Base-by-base conservation (phyloP, 345 rosid species). In the Arabis alpina region DNA sequence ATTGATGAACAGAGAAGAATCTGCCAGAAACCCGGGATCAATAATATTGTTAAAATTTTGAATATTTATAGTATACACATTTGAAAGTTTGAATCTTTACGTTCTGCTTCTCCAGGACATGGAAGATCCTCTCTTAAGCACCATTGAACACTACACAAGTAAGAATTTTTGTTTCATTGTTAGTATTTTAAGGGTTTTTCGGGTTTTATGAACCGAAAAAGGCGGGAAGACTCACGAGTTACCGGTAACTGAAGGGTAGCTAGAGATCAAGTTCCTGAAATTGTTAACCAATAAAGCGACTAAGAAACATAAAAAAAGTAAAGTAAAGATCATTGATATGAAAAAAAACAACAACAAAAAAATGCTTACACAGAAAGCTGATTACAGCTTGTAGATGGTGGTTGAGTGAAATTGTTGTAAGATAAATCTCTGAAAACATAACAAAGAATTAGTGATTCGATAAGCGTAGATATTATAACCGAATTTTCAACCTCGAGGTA, bases 111-210 rank as follows among this genome's bases (percentile, higher is more conserved):
- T 47, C 5, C 42, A 0, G 80, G 51, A 77, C 99, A 89, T 10
- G 91, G 84, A 66, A 94, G 96, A 75, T 64, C 90, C 78, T 84
- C 66, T 62, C 16, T 80, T 76, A 86, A 74, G 86, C 97, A 94
- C 97, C 93, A 90, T 71, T 63, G 25, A 44, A 14, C 61, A 42
- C 89, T 87, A 59, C 61, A 45, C 60, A 64, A 71, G 68, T 5
- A 48, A 42, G 4, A 66, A 11, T 24, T 52, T 52, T 16, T 12
- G 13, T 39, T 24, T 64, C 19, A 52, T 61, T 40, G 19, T 53
- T 48, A 43, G 43, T 19, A 54, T 13, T 19, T 19, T 43, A 30
- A 14, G 7, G 3, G 61, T 30, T 55, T 54, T 16, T 8, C 15
- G 13, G 11, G 4, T 40, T 39, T 1, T 48, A 25, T 47, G 51